These are phyloP conservation scores for Penicillium sp. DNA, from an alignment of 2,329 filamentous ascomycete genomes.

Conservation along the genomic window DNA sequence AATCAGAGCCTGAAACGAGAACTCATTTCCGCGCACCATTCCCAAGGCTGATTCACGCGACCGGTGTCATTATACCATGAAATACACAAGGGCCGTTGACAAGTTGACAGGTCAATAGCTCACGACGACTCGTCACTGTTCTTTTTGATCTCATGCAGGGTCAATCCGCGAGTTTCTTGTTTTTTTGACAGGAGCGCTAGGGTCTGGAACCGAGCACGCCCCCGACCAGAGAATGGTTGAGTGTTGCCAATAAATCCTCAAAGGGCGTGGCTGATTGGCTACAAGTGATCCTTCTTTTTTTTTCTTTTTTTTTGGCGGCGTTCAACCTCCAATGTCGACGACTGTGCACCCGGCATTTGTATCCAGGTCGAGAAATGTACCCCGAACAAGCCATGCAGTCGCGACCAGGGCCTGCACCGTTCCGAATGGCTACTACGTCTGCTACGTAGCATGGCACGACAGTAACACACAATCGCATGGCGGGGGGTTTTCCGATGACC, in stretches of 20 bases:
- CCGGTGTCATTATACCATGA: neutral
- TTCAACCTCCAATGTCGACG: conserved; percentile 8
- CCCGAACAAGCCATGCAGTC: neutral
- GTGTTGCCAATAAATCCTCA: conserved; percentile 23
- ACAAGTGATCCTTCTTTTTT: conserved; percentile 4
- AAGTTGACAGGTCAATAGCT: conserved; percentile 3
- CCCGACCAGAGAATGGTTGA: neutral
- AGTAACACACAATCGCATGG: neutral
- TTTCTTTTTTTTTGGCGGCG: conserved; percentile 17
- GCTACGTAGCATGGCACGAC: neutral
- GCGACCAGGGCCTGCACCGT: neutral
- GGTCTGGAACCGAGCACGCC: conserved; percentile 3
- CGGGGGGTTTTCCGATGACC: neutral
- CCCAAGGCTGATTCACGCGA: neutral
- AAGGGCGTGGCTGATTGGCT: conserved; percentile 11
- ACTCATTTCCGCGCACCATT: conserved; percentile 1
- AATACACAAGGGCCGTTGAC: neutral
- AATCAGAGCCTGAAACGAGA: neutral
- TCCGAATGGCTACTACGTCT: neutral
- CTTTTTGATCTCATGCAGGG: conserved; percentile 2
- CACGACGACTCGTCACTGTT: conserved; percentile 7
- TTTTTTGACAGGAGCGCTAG: conserved; percentile 23
- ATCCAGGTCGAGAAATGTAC: neutral
- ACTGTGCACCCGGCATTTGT: conserved; percentile 13
- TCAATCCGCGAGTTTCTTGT: conserved; percentile 8